phyloP scores from a whole-genome alignment of 768 basidiomycete species.

The Tylopilus cervinicoccineus region DNA sequence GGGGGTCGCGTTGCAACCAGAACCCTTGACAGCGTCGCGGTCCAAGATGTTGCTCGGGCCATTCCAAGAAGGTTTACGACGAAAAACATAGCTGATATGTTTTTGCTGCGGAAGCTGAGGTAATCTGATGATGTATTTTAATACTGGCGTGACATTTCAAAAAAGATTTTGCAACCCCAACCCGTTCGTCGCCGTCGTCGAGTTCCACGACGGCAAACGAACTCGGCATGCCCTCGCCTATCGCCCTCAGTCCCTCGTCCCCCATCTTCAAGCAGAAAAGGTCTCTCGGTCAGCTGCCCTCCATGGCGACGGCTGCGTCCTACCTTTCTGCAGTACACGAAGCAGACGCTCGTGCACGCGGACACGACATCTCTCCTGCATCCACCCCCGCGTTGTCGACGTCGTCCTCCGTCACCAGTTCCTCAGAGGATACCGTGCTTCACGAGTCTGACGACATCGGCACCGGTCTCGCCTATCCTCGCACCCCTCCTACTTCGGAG shows the following conservation, averaged over 20 bases:
- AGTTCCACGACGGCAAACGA: constrained; percentile 4
- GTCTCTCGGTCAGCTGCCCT: constrained; percentile 31
- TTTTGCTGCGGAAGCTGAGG: constrained; percentile 17
- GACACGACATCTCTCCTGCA: constrained; percentile 43
- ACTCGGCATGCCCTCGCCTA: constrained; percentile 51
- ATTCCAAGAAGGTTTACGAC: too few relatives aligned
- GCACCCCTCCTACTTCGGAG: constrained; percentile 73
- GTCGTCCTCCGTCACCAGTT: constrained; percentile 66
- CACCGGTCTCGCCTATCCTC: constrained; percentile 58
- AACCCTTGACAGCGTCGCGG: not conserved
- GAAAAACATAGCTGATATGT: not conserved
- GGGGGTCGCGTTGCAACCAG: too few relatives aligned
- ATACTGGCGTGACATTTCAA: constrained; percentile 15
- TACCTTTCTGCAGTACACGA: constrained; percentile 59
- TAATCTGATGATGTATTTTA: constrained; percentile 20
- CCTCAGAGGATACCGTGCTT: constrained; percentile 64
- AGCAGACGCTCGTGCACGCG: constrained; percentile 66
- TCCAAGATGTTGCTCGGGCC: too few relatives aligned
- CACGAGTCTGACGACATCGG: constrained; percentile 50
- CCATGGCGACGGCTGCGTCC: constrained; percentile 50
- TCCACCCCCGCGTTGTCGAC: constrained; percentile 72
- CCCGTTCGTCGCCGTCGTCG: constrained; percentile 15
- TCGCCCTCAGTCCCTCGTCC: constrained; percentile 54
- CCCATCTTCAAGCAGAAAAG: constrained; percentile 62
- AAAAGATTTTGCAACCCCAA: constrained; percentile 8